phyloP scores from a whole-genome alignment of 805 yeast genomes.

The Lipomyces chichibuensis region DNA sequence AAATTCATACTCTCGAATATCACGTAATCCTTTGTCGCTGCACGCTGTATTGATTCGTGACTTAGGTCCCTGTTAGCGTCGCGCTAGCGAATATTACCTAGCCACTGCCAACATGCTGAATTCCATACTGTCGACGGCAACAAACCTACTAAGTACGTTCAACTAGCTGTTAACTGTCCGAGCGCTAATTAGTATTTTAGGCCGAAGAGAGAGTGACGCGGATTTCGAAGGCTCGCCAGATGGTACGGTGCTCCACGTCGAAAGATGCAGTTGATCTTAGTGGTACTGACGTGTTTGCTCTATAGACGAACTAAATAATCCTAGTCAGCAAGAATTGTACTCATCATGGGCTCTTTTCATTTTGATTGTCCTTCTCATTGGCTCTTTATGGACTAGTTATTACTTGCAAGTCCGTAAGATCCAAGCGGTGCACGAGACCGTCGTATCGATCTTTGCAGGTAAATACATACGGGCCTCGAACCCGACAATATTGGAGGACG shows the following conservation, averaged over 20 bases:
- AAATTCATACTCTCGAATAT: neutral
- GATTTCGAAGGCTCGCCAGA: slow-evolving; percentile 18
- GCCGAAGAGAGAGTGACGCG: slow-evolving; percentile 15
- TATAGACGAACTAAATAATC: slow-evolving; percentile 51
- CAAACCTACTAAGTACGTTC: neutral
- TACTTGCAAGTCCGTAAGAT: slow-evolving; percentile 88
- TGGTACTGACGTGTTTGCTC: neutral
- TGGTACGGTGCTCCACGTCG: neutral
- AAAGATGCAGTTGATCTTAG: neutral
- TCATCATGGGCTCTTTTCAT: slow-evolving; percentile 97
- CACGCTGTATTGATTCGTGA: neutral
- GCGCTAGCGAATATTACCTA: neutral
- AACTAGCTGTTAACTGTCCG: neutral
- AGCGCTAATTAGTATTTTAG: neutral
- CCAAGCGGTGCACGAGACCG: slow-evolving; percentile 95
- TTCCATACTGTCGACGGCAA: neutral
- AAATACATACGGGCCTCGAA: slow-evolving; percentile 50
- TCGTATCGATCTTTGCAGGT: slow-evolving; percentile 91
- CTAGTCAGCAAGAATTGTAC: slow-evolving; percentile 91
- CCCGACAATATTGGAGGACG: neutral
- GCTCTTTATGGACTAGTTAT: slow-evolving; percentile 94
- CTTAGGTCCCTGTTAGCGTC: neutral
- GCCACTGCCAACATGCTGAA: neutral
- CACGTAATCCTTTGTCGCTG: neutral
- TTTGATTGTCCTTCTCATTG: slow-evolving; percentile 71